phyloP scores from a whole-genome alignment of 2,329 filamentous ascomycete genomes.

The Beauveria scarabaeidicola region DNA sequence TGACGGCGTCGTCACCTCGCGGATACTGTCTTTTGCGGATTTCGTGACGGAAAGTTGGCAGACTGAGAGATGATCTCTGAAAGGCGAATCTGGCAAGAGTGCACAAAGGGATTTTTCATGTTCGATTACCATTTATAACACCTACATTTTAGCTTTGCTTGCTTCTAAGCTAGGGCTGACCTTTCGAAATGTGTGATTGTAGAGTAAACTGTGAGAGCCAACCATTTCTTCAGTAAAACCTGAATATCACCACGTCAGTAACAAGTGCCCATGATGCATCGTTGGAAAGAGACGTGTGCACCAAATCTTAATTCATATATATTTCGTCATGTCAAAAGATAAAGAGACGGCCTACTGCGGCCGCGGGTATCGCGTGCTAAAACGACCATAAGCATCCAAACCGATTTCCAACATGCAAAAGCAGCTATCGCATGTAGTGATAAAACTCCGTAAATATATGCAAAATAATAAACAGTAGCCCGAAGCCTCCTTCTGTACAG shows the following conservation, averaged over 20 bases:
- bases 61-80: no score
- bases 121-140: no score
- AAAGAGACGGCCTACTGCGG: slow-evolving; percentile 14
- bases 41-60: no score
- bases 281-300: background rate
- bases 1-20: background rate
- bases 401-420: background rate
- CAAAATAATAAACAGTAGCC: background rate
- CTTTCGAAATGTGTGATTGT: no score
- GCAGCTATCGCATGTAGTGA: background rate
- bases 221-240: no score
- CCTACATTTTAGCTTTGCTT: no score
- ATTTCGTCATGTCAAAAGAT: background rate
- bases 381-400: slow-evolving; percentile 4
- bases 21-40: background rate
- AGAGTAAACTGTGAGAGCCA: no score
- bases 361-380: slow-evolving; percentile 15
- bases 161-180: no score
- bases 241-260: no score
- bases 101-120: no score
- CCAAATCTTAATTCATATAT: background rate
- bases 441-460: slow-evolving; percentile 4
- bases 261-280: no score
- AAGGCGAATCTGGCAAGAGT: no score
- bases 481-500: background rate